Base-by-base conservation (phyloP, 2,329 filamentous ascomycete genomes). In the Sporothrix phasma region DNA sequence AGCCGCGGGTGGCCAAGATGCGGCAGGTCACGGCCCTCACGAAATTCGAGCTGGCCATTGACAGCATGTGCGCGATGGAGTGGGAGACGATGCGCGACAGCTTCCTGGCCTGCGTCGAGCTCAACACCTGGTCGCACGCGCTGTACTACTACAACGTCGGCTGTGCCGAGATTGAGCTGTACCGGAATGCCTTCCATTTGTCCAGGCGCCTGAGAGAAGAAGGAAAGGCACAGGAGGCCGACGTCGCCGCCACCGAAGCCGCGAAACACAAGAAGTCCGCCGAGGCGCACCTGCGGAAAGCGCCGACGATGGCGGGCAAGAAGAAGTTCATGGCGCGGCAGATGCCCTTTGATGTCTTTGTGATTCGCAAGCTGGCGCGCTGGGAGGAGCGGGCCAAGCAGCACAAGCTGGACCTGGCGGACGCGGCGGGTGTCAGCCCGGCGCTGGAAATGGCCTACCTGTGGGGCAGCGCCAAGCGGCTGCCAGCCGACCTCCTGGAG, bases 401-500 rank as follows among this genome's bases (percentile, higher is more conserved):
- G 53, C 83, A 86, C 74, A 79, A 81, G 1, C 76, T 90, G 37
- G 83, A 87, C 56, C 78, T 97, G 3, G 82, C 88, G 1, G 93
- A 97, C 69, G 92, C 89, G 0, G 80, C 95, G 8, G 92, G 92
- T 0, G 81, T 90, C 3, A 89, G 87, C 66, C 94, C 94, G 0
- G 79, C 90, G 0, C 84, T 92, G 70, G 94, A 97, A 77, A 96
- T 97, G 88, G 87, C 89, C 13, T 96, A 93, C 73, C 85, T 97
- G 70, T 97, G 92, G 92, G 92, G 90, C 71, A 93, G 92, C 0
- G 86, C 85, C 69, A 93, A 90, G 75, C 85, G 91, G 63, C 95
- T 96, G 90, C 79, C 82, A 2, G 70, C 76, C 0, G 76, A 77
- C 0, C 83, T 93, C 66, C 78, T 96, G 15, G 78, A 88, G 56